Evolutionary conservation across 2,329 filamentous ascomycete species (phyloP), one percentile per base, ranked within the genome.

Genomic region (Coleophoma crateriformis): DNA sequence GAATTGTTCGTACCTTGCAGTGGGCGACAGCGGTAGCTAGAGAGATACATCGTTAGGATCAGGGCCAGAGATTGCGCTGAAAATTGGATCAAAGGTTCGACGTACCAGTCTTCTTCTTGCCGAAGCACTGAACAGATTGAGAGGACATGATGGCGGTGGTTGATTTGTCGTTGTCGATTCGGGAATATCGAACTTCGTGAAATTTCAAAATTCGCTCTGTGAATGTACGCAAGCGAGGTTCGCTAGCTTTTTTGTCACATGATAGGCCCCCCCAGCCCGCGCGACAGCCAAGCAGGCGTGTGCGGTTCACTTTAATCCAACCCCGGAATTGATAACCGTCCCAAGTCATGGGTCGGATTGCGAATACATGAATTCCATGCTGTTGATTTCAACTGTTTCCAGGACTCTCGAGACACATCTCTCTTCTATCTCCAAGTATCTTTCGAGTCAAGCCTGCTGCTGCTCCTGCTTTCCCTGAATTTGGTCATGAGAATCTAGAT

Each of bases 81-180:
- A 27, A 27, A 27, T 27, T n/a, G 14, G 38, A 48, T 46, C 45
- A 46, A 20, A 38, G n/a, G 40, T 37, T 50, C 40, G 37, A 40
- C 48, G 46, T 61, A 61, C 61, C 61, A 61, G 60, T 90, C 83
- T 88, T 90, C 84, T 91, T 91, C 87, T 96, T 96, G 86, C 91
- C 91, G 88, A 97, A 96, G 88, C 90, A 96, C 84, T 96, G 90
- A 69, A 90, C 87, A 76, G 83, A 87, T 78, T 88, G 85, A 68
- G 87, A 85, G 84, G 64, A 58, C 65, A 67, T 67, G 48, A 45
- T 60, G 50, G 43, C 43, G 46, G 38, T 52, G 49, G 50, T 50
- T 43, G 47, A 22, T 27, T 19, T n/a, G 41, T 45, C 42, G 46
- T 15, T 40, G 48, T 33, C 38, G 43, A 22, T 38, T 38, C 35